Evolutionary conservation across 805 yeast species (phyloP).

Genomic region (Maudiozyma serrabonitensis): DNA sequence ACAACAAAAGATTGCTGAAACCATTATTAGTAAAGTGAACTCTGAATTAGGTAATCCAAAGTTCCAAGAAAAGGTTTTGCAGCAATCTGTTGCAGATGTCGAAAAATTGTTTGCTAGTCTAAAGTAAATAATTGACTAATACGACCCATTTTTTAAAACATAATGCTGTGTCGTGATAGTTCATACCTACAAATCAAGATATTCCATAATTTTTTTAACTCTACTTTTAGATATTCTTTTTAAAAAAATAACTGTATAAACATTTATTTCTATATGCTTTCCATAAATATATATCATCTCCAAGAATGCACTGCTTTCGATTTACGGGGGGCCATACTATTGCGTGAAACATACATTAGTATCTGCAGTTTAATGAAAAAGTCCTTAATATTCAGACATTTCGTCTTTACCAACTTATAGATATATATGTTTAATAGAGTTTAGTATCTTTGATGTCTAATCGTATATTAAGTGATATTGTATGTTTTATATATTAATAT

Average conservation of each 20-base stretch:
- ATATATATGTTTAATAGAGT: not conserved
- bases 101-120: slow-evolving; percentile 65
- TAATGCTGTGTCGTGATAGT: not conserved
- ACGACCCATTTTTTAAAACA: not conserved
- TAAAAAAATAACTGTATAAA: not conserved
- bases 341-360: too few relatives aligned
- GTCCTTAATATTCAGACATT: too few relatives aligned
- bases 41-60: slow-evolving; percentile 74
- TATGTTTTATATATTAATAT: slow-evolving; percentile 11
- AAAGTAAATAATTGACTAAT: slow-evolving; percentile 12
- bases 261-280: not conserved
- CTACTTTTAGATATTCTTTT: slow-evolving; percentile 7
- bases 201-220: not conserved
- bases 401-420: too few relatives aligned
- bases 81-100: slow-evolving; percentile 84
- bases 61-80: slow-evolving; percentile 87
- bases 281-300: not conserved
- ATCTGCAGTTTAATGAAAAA: too few relatives aligned
- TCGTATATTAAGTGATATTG: slow-evolving; percentile 4
- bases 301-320: too few relatives aligned
- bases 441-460: not conserved
- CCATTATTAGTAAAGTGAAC: slow-evolving; percentile 84
- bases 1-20: slow-evolving; percentile 81
- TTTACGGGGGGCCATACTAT: too few relatives aligned
- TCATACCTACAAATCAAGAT: not conserved